phyloP scores from a whole-genome alignment of 1,284 basidiomycete species.

The Puccinia polysora region DNA sequence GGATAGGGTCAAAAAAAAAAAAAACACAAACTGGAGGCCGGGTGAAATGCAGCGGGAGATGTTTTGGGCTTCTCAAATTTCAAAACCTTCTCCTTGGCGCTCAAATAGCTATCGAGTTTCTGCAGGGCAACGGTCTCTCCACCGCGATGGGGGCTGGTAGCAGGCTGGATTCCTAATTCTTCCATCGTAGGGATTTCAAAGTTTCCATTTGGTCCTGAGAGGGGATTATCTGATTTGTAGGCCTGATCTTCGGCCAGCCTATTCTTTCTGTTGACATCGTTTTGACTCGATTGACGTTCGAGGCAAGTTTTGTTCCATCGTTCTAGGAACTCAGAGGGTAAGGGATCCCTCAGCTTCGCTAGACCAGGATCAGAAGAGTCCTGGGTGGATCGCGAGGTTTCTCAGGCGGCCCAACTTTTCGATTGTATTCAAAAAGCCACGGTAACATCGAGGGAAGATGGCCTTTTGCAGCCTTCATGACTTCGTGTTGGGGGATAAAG shows the following conservation, averaged over 20 bases:
- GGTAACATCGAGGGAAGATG: slow-evolving; percentile 45
- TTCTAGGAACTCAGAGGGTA: slow-evolving; percentile 21
- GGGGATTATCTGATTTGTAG: slow-evolving; percentile 43
- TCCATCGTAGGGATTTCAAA: slow-evolving; percentile 58
- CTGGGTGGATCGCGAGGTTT: slow-evolving; percentile 46
- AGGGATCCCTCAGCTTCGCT: slow-evolving; percentile 44
- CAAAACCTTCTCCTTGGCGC: slow-evolving; percentile 54
- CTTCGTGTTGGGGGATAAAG: slow-evolving; percentile 53
- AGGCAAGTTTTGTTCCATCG: slow-evolving; percentile 13
- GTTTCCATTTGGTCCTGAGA: slow-evolving; percentile 54
- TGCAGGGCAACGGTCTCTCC: slow-evolving; percentile 57
- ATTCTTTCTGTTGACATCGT: slow-evolving; percentile 28
- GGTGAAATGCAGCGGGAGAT: slow-evolving; percentile 55
- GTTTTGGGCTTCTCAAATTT: slow-evolving; percentile 59
- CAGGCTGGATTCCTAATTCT: slow-evolving; percentile 55
- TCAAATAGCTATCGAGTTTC: slow-evolving; percentile 55
- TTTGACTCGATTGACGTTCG: not conserved
- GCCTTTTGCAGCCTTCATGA: not conserved
- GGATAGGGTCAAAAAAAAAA: too few species aligned
- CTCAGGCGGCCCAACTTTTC: slow-evolving; percentile 35
- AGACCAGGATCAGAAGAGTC: slow-evolving; percentile 48
- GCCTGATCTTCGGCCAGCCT: not conserved
- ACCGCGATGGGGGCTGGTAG: slow-evolving; percentile 57
- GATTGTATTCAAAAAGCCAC: slow-evolving; percentile 49
- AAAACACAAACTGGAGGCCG: slow-evolving; percentile 50